A percentile compares a stretch with the other conserved stretches of the same genome.
These are phyloP conservation scores for Trapa bicornis DNA, from an alignment of 345 rosid genomes.

Conservation along the genomic window DNA sequence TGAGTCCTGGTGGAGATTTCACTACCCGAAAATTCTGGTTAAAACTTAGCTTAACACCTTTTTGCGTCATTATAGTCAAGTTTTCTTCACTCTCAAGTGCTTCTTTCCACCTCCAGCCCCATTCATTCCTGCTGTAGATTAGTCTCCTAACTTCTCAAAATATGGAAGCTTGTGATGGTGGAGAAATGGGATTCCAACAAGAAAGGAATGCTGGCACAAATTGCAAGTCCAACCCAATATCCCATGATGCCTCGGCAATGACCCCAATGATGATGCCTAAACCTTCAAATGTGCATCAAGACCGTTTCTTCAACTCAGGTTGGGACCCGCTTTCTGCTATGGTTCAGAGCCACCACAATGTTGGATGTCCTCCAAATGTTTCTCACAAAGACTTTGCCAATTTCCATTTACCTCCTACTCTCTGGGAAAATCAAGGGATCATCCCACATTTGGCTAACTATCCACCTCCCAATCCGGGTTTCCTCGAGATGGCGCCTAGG, in stretches of 20 bases:
- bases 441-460: slow-evolving; percentile 30
- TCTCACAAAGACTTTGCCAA: slow-evolving; percentile 38
- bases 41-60: slow-evolving; percentile 26
- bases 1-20: slow-evolving; percentile 48
- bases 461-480: slow-evolving; percentile 43
- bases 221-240: slow-evolving; percentile 21
- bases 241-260: slow-evolving; percentile 29
- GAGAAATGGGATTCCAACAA: slow-evolving; percentile 36
- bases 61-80: slow-evolving; percentile 3
- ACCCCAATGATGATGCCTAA: slow-evolving; percentile 32
- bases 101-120: slow-evolving; percentile 11
- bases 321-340: slow-evolving; percentile 64
- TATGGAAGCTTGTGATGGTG: slow-evolving; percentile 43
- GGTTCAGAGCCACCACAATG: slow-evolving; percentile 26
- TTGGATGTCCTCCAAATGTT: slow-evolving; percentile 43
- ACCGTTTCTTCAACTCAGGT: slow-evolving; percentile 56
- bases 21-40: slow-evolving; percentile 37
- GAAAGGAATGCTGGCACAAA: slow-evolving; percentile 25
- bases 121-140: slow-evolving; percentile 11
- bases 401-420: slow-evolving; percentile 39
- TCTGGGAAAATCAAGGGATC: slow-evolving; percentile 43
- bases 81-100: slow-evolving; percentile 10
- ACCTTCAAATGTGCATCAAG: slow-evolving; percentile 19
- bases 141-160: slow-evolving; percentile 21
- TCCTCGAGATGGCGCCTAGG: slow-evolving; percentile 27